Evolutionary conservation across 306 rosid species (phyloP), one percentile per base, ranked within the genome.

Genomic region (Fragaria vesca): DNA sequence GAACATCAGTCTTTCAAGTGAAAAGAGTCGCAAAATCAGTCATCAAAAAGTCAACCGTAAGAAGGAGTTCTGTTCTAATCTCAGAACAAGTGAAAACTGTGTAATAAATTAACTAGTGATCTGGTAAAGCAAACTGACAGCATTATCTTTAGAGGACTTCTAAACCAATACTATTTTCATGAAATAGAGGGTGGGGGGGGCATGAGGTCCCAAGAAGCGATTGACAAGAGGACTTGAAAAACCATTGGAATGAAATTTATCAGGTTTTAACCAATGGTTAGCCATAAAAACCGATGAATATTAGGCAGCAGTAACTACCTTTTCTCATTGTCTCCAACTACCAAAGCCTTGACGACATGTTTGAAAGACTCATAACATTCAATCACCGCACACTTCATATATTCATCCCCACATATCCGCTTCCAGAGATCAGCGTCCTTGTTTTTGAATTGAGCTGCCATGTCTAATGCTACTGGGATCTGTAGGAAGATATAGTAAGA

Each of bases 401-500:
- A 93, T 84, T 95, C 97, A 69, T 95, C 99, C 5, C 85, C 93
- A 84, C 90, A 87, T 83, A 95, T 91, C 77, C 97, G 96, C 83
- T 84, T 95, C 96, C 97, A 91, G 81, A 95, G 97, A 83, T 95
- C 97, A n/a, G 89, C 80, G 73, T 93, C 99, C 82, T 36, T 89
- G 82, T 89, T 81, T 86, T 85, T 90, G 78, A 95, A 93, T 83
- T 95, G 93, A 82, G 91, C 97, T 71, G 99, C 96, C 99, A 91
- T 95, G 69, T 95, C 97, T 75, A 95, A 78, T 77, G 99, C 99
- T 79, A 95, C 76, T 42, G 97, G 97, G 78, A 95, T 90, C 99
- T 95, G 87, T 71, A 87, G 51, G 77, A 78, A 74, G 81, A 76
- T 9, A 79, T 76, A 58, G 82, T 85, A 60, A 84, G 75, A 40